These are phyloP conservation scores for Pyrenophora seminiperda DNA, from an alignment of 2,329 filamentous ascomycete species.

Conservation along the genomic window DNA sequence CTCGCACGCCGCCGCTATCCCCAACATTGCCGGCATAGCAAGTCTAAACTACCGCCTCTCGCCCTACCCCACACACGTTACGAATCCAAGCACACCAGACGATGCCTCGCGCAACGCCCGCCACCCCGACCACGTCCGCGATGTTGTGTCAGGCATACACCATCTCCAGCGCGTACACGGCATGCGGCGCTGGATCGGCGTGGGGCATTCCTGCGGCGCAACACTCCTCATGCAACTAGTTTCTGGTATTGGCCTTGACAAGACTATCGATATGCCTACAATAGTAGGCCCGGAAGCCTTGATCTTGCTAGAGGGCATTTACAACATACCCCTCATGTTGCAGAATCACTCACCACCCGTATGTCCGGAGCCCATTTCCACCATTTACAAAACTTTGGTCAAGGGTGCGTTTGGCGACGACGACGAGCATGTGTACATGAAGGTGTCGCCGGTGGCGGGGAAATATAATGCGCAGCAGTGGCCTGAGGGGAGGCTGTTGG, in stretches of 20 bases:
- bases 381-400: conserved; percentile 65
- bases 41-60: conserved; percentile 70
- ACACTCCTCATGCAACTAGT: conserved; percentile 66
- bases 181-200: conserved; percentile 59
- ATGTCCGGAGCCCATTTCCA: conserved; percentile 36
- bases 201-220: conserved; percentile 68
- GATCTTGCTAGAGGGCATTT: conserved; percentile 69
- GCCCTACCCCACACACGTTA: conserved; percentile 52
- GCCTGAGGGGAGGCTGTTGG: conserved; percentile 45
- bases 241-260: conserved; percentile 21
- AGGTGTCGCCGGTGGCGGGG: conserved; percentile 58
- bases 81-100: conserved; percentile 54
- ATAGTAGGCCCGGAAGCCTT: conserved; percentile 49
- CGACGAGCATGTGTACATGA: conserved; percentile 15
- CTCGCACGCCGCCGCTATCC: conserved; percentile 9
- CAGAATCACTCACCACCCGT: conserved; percentile 48
- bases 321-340: conserved; percentile 64
- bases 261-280: neutral
- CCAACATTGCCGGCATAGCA: conserved; percentile 63
- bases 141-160: conserved; percentile 59
- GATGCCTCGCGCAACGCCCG: conserved; percentile 55
- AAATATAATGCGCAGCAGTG: conserved; percentile 52
- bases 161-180: conserved; percentile 57
- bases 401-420: conserved; percentile 63
- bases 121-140: conserved; percentile 66